Evolutionary conservation across 1,284 basidiomycete species (phyloP), one percentile per base, ranked within the genome.

Genomic region (Austroboletus novae-zelandiae): DNA sequence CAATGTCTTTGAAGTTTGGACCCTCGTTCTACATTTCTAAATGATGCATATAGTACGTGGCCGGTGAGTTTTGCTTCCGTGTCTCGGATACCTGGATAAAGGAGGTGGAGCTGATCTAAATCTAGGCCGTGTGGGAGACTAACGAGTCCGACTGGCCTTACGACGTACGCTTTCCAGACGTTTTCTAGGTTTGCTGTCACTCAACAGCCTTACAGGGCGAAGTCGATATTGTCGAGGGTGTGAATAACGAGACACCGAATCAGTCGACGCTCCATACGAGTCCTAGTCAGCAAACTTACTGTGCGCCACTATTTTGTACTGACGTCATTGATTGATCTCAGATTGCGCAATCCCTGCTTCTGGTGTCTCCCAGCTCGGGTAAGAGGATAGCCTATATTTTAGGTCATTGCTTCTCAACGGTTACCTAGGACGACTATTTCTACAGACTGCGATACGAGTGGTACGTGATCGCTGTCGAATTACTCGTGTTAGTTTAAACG

Each of bases 71-170:
- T 20, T 35, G 25, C 9, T 23, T 36, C 23, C 20, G 3, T 17
- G 7, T 18, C 43, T n/a, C 11, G 34, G n/a, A 18, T 20, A 14
- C 7, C 23, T 25, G 42, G 32, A 20, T 31, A 10, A 43, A 29
- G 50, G 3, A 34, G 30, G 50, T 37, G 30, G 23, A 49, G 23
- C 51, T 54, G 29, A 64, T 45, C 36, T 32, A 5, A 20, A 52
- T 37, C 20, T 50, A 66, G 63, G 79, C 81, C 6, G 64, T 78
- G 18, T 85, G 78, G 68, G 78, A 75, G 69, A 76, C 75, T 2
- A n/a, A n/a, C n/a, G 77, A 69, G 31, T 60, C 65, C 30, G 62
- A 75, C 54, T 83, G 81, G 81, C 81, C 81, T 4, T 60, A 68
- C 46, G 62, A 71, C 35, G 79, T 76, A 58, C 34, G 62, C 29